Percentiles rank a stretch among this genome's conserved stretches.
phyloP scores from a whole-genome alignment of 495 filamentous ascomycete genomes.

The Rhypophila decipiens region DNA sequence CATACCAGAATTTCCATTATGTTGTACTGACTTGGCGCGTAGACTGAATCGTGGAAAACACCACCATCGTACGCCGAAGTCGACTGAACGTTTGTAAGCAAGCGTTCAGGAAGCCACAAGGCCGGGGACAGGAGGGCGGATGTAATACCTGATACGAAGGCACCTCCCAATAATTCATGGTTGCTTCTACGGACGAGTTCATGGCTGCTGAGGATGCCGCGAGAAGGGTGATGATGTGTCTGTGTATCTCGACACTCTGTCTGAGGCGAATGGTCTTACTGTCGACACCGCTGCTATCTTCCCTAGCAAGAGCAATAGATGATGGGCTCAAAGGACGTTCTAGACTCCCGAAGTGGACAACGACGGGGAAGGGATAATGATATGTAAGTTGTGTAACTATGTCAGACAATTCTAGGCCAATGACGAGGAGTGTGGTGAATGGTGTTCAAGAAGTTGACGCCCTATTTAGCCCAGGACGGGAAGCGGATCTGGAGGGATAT shows the following conservation, averaged over 20 bases:
- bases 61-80: neutral
- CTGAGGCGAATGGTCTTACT: too few relatives aligned
- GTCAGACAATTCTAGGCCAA: too few relatives aligned
- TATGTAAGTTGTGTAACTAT: neutral
- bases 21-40: conserved; percentile 34
- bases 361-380: neutral
- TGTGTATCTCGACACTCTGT: too few relatives aligned
- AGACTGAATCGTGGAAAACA: conserved; percentile 18
- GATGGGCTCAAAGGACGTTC: too few relatives aligned
- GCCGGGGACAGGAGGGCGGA: neutral
- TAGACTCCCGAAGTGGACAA: neutral
- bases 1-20: conserved; percentile 44
- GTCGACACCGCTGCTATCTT: too few relatives aligned
- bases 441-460: too few relatives aligned
- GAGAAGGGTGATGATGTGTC: too few relatives aligned
- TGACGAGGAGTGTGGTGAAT: too few relatives aligned
- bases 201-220: too few relatives aligned
- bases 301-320: too few relatives aligned
- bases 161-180: neutral
- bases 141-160: neutral
- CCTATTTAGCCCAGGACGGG: neutral
- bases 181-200: neutral
- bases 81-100: neutral
- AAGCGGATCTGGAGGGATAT: conserved; percentile 1
- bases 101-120: neutral